Percentiles rank a stretch among this genome's conserved stretches.
These are phyloP conservation scores for Flaveria ramosissima DNA, from an alignment of 129 eudicot genomes.

Conservation along the genomic window DNA sequence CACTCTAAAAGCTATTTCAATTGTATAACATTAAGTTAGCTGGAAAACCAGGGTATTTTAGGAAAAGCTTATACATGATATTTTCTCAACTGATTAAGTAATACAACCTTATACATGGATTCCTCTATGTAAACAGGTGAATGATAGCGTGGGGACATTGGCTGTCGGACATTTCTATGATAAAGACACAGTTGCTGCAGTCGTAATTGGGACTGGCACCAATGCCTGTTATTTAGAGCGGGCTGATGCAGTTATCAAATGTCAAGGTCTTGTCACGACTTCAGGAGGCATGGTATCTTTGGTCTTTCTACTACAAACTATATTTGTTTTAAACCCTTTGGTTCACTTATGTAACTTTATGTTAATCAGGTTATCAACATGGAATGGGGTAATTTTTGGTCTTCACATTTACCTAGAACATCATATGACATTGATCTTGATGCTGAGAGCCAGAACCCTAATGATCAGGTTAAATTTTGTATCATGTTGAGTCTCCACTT, in stretches of 20 bases:
- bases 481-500: constrained; percentile 5
- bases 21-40: background rate
- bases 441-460: constrained; percentile 82
- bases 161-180: constrained; percentile 93
- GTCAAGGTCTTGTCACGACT: constrained; percentile 83
- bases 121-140: constrained; percentile 52
- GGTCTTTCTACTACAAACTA: constrained; percentile 5
- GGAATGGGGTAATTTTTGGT: constrained; percentile 99
- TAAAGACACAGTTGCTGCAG: constrained; percentile 91
- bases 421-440: constrained; percentile 81
- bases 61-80: background rate
- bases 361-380: constrained; percentile 77
- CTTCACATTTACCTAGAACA: constrained; percentile 92
- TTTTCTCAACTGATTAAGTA: background rate
- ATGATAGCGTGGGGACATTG: constrained; percentile 91
- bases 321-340: background rate
- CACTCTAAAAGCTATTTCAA: background rate
- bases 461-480: constrained; percentile 63
- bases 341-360: constrained; percentile 13
- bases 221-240: constrained; percentile 94
- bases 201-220: constrained; percentile 90
- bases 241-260: constrained; percentile 89
- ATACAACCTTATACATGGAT: background rate
- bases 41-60: background rate
- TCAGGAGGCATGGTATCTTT: constrained; percentile 91